These are phyloP conservation scores for Fraxinus angustifolia DNA, from an alignment of 305 asterid genomes.

Conservation along the genomic window DNA sequence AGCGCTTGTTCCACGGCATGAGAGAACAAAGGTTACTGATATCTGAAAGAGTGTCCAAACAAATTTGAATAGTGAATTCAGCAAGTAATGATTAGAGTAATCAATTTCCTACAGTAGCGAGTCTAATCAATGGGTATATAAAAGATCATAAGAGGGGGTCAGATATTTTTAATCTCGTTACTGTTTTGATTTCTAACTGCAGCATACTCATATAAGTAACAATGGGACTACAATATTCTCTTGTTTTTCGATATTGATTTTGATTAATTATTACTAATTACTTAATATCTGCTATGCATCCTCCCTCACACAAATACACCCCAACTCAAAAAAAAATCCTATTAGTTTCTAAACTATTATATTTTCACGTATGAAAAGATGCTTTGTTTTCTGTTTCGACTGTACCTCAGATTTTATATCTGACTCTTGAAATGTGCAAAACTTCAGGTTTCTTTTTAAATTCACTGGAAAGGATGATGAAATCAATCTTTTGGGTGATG, in stretches of 20 bases:
- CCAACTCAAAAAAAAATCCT: not conserved
- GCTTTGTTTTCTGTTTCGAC: not conserved
- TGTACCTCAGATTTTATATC: not conserved
- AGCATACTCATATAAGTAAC: not conserved
- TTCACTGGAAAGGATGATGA: conserved; percentile 83
- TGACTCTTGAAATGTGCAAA: not conserved
- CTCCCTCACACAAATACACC: not conserved
- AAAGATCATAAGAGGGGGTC: not conserved
- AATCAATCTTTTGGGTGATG: conserved; percentile 87
- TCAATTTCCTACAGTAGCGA: not conserved
- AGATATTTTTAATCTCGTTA: not conserved
- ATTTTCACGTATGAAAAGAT: not conserved
- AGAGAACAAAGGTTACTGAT: not conserved
- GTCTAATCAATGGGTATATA: not conserved
- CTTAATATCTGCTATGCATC: not conserved
- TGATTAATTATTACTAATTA: not conserved
- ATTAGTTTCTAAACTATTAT: not conserved
- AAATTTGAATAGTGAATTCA: not conserved
- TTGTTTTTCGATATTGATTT: not conserved
- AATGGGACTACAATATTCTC: not conserved
- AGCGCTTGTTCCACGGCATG: not conserved
- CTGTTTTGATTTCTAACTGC: not conserved
- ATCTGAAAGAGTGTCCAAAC: not conserved
- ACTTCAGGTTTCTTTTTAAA: conserved; percentile 67
- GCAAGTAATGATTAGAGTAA: not conserved